phyloP scores from a whole-genome alignment of 1,139 yeast genomes.

The Lodderomyces jiufengensis region DNA sequence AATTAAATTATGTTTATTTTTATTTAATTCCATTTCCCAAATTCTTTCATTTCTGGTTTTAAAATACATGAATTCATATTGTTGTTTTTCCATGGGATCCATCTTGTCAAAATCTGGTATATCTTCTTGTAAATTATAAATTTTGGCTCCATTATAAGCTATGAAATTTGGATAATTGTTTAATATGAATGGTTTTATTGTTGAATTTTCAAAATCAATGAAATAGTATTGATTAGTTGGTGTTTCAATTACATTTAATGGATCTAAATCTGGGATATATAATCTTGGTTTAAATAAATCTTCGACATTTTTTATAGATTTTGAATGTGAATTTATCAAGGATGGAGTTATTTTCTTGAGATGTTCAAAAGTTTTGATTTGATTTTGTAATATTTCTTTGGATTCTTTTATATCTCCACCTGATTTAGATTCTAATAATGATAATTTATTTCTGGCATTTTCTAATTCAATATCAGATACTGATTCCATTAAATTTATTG shows the following conservation, averaged over 20 bases:
- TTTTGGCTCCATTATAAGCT: conserved; percentile 82
- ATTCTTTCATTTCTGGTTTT: conserved; percentile 88
- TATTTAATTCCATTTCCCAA: conserved; percentile 78
- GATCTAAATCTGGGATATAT: conserved; percentile 81
- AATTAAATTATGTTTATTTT: conserved; percentile 60
- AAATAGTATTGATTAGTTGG: conserved; percentile 45
- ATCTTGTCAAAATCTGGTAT: conserved; percentile 65
- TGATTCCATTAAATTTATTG: conserved; percentile 57
- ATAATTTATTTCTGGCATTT: conserved; percentile 52
- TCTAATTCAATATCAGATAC: conserved; percentile 69
- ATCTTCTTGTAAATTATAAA: conserved; percentile 71
- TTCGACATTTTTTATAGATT: conserved; percentile 53
- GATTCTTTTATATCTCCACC: conserved; percentile 43
- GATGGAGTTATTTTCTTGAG: conserved; percentile 52
- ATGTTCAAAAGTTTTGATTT: conserved; percentile 57
- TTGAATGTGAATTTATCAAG: conserved; percentile 49
- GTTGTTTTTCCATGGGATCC: conserved; percentile 70
- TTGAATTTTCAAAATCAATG: conserved; percentile 77
- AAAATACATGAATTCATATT: conserved; percentile 79
- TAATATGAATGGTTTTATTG: conserved; percentile 77
- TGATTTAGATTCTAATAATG: conserved; percentile 53
- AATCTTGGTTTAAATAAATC: conserved; percentile 72
- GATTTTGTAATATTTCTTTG: conserved; percentile 39
- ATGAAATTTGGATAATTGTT: conserved; percentile 79
- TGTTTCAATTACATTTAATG: conserved; percentile 67